Base-by-base conservation (phyloP, 768 basidiomycete species). In the Dentipellis fragilis region DNA sequence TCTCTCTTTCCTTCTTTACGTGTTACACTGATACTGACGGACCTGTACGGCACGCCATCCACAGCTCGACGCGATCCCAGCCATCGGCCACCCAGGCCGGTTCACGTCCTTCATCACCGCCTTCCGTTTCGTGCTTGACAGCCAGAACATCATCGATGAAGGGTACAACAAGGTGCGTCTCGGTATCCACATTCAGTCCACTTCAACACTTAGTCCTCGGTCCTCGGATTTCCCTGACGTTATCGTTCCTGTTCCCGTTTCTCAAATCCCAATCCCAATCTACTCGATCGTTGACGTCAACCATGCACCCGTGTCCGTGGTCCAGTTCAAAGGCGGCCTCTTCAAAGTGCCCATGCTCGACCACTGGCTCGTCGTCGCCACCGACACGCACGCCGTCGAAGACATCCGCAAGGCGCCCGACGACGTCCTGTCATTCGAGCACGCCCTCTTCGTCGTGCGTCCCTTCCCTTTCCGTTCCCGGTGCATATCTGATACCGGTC, bases 371-470 rank as follows among this genome's bases (percentile, higher is more conserved):
- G 68, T 80, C 19, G 63, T 82, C 9, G 64, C 75, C 21, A 69
- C 69, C n/a, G 74, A 76, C 1, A 64, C 68, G 0, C 58, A 72
- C 22, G 66, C 74, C 48, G 65, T 81, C 14, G 76, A 81, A 7
- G 81, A 83, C 46, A 61, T 84, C n/a, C 72, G 78, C 21, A 73
- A 66, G 55, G 73, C 74, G 17, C 68, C 73, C 4, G 77, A 79
- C 50, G 68, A 76, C 17, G 69, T 70, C 23, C 65, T 80, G 4
- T 54, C 54, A 7, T 54, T 54, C n/a, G 45, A 35, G 8, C 34
- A 47, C 12, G 45, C 45, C n/a, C 17, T 46, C 52, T 29, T 29
- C 29, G 29, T 29, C 29, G 29, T 29, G 29, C 29, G 29, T 29
- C 29, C 29, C 29, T 29, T 29, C 29, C 29, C 29, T 29, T 29